Evolutionary conservation across 768 basidiomycete species (phyloP), one percentile per base, ranked within the genome.

Genomic region (Suillus fuscotomentosus): DNA sequence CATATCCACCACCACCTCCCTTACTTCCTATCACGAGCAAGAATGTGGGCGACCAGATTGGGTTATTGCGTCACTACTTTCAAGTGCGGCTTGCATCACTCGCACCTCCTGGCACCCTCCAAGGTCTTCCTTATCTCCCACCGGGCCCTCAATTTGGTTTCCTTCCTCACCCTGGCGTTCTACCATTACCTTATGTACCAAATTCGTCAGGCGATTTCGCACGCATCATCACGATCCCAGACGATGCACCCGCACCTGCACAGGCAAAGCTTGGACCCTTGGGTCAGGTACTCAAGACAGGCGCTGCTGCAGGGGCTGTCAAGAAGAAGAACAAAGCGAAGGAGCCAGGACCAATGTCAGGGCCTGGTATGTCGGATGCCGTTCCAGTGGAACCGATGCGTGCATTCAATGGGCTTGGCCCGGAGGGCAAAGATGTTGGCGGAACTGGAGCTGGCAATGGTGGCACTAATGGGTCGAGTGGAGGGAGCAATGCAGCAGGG

Each of bases 1-100:
- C 90, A 6, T 97, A 89, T 74, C 92, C 94, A 0, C 92, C 90
- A 0, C 96, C 95, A 0, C 90, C 91, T 0, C 83, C 90, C 0
- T 93, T 96, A 71, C 75, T 94, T 3, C 88, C 87, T 2, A 82
- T 99, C 70, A 86, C 84, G 1, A 79, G 84, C 9, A 79, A 78
- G 62, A 87, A 85, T 62, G 81, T 90, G 71, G 89, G 90, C 42
- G 79, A 87, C 31, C 95, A 97, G 70, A 94, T 97, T 68, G 95
- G 94, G 10, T 77, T 99, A 45, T 87, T 99, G 68, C 90, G 84
- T 63, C 75, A 84, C 0, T 96, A 88, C 78, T 97, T 91, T 70
- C 83, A 87, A 51, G 70, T 74, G 34, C 84, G 89, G 36, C 78
- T 93, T 56, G 71, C 81, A 3, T 69, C 77, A 31, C 72, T 87